Evolutionary conservation across 331 rosid species (phyloP), one percentile per base, ranked within the genome.

Genomic region (Dryas integrifolia): DNA sequence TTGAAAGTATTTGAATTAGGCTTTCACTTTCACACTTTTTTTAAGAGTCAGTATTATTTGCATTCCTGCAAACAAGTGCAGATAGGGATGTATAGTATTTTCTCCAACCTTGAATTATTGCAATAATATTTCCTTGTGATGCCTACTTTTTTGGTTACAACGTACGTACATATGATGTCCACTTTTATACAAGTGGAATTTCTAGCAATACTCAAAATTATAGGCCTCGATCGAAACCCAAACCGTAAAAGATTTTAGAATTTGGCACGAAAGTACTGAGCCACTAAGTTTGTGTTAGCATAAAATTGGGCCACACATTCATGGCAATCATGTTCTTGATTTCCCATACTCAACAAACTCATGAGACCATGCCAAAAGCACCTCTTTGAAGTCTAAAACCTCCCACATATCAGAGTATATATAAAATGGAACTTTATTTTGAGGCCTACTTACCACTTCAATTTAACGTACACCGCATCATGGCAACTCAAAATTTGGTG

Each of bases 401-500:
- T 58, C 57, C 63, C 67, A 12, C 11, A 30, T 58, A 58, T 11
- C 69, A 70, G 45, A 41, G 55, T 72, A 56, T 57, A 2, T 30
- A 56, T 57, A 2, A 49, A 59, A 16, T 40, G 64, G 10, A 44
- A 30, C 30, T 73, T 40, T 60, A 30, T 40, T 73, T 40, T 60
- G 35, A 12, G 21, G 50, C 7, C 57, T 35, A 58, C 11, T 47
- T 26, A 26, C 13, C 60, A 24, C 57, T 59, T 55, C 3, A 16
- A 11, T 48, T 69, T n/a, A 53, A 52, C 24, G 21, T 18, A 18
- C 21, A 18, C 50, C 57, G 70, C 13, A 5, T 38, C 50, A 78
- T 76, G 79, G 45, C 77, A 76, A n/a, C 39, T 39, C 64, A 79
- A 75, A 79, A 4, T 35, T 74, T 61, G 60, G 55, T 48, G 9